These are phyloP conservation scores for Aspergillus sp. DNA, from an alignment of 2,329 filamentous ascomycete genomes.

Conservation along the genomic window DNA sequence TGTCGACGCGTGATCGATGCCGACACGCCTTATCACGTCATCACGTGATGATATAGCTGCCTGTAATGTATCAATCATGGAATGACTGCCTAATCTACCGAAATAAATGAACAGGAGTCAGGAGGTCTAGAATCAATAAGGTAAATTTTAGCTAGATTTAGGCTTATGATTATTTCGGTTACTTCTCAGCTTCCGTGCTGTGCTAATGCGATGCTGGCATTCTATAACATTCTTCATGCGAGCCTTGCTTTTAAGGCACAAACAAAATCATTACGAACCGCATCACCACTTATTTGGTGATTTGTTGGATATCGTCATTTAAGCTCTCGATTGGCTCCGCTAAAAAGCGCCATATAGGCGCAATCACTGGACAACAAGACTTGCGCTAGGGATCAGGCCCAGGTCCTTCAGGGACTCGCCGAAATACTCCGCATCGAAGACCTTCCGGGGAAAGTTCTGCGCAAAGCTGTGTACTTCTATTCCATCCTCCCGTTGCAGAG, in stretches of 20 bases:
- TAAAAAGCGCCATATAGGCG: background rate
- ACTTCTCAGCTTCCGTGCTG: background rate
- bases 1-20: slow-evolving; percentile 23
- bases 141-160: background rate
- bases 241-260: background rate
- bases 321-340: background rate
- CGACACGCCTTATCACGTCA: slow-evolving; percentile 30
- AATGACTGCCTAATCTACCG: background rate
- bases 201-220: background rate
- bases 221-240: background rate
- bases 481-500: slow-evolving; percentile 70
- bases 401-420: slow-evolving; percentile 91
- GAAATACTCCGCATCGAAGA: slow-evolving; percentile 74
- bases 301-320: slow-evolving; percentile 3
- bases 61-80: background rate
- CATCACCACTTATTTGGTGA: background rate
- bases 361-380: slow-evolving; percentile 68
- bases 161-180: background rate
- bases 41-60: slow-evolving; percentile 31
- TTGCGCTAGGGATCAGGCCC: slow-evolving; percentile 86
- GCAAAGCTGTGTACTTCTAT: slow-evolving; percentile 73
- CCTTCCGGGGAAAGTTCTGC: slow-evolving; percentile 84
- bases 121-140: background rate
- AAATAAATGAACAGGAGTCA: too few relatives aligned
- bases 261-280: background rate